Evolutionary conservation across 495 filamentous ascomycete genomes (phyloP).

Genomic region (Penicillium parvum): DNA sequence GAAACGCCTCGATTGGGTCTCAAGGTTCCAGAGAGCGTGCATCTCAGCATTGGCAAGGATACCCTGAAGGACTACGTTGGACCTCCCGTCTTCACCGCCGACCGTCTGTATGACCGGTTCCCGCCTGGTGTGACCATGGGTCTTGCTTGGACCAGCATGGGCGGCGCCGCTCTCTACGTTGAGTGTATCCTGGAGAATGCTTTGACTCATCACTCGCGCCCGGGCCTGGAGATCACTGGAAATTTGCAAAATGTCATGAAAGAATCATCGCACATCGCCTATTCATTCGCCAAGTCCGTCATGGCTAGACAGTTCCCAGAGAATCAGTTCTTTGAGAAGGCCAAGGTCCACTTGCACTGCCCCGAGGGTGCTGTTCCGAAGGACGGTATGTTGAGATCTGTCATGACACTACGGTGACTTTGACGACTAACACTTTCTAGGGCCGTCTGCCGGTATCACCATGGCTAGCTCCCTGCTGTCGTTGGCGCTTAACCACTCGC

Average conservation of each 20-base stretch:
- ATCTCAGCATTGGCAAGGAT: conserved; percentile 81
- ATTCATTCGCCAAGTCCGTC: conserved; percentile 88
- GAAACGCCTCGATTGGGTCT: conserved; percentile 75
- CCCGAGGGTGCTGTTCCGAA: conserved; percentile 96
- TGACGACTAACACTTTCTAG: conserved; percentile 27
- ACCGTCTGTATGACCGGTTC: conserved; percentile 90
- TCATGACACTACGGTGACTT: conserved; percentile 1
- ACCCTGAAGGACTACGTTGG: conserved; percentile 97
- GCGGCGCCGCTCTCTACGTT: conserved; percentile 92
- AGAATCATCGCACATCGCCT: conserved; percentile 89
- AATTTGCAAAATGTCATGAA: conserved; percentile 98
- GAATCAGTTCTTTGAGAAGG: conserved; percentile 95
- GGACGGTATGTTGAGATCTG: conserved; percentile 56
- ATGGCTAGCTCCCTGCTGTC: conserved; percentile 92
- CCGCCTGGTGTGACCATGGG: conserved; percentile 99
- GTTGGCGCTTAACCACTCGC: conserved; percentile 68
- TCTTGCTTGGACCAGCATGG: conserved; percentile 97
- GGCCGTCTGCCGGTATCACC: conserved; percentile 90
- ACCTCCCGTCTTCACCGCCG: conserved; percentile 89
- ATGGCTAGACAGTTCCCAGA: conserved; percentile 79
- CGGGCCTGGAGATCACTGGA: conserved; percentile 83
- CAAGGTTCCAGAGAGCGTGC: conserved; percentile 80
- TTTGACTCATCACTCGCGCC: conserved; percentile 63
- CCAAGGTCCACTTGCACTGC: conserved; percentile 91
- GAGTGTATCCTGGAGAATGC: conserved; percentile 91